Percentiles rank a stretch among this genome's conserved stretches.
Evolutionary conservation across 768 basidiomycete species (phyloP).

Genomic region (Coprinopsis sp.): DNA sequence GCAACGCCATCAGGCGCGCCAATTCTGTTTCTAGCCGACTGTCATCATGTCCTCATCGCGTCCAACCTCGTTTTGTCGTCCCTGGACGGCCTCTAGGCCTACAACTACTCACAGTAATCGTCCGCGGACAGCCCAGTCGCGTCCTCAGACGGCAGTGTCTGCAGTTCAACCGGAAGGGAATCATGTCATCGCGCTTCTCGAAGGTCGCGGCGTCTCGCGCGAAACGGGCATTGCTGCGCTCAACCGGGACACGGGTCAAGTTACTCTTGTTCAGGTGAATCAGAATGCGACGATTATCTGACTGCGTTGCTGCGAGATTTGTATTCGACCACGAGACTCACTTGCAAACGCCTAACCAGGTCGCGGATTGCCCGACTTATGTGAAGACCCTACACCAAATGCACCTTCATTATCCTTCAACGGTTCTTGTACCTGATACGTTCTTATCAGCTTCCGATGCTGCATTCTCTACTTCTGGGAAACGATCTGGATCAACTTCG

Average conservation of each 20-base stretch:
- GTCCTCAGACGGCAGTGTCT: slow-evolving; percentile 58
- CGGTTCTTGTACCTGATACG: slow-evolving; percentile 80
- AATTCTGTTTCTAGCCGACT: background rate
- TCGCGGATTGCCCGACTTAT: slow-evolving; percentile 84
- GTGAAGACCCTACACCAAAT: slow-evolving; percentile 86
- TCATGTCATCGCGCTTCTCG: slow-evolving; percentile 65
- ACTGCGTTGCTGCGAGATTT: background rate
- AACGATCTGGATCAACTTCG: slow-evolving; percentile 45
- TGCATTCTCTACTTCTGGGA: slow-evolving; percentile 37
- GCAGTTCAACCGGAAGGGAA: slow-evolving; percentile 61
- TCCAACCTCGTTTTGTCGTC: slow-evolving; percentile 1
- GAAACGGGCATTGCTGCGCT: slow-evolving; percentile 88
- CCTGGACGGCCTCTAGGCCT: slow-evolving; percentile 9
- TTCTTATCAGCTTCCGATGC: slow-evolving; percentile 60
- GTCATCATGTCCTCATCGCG: slow-evolving; percentile 3
- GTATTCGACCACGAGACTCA: background rate
- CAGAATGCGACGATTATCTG: background rate
- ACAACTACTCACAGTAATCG: slow-evolving; percentile 27
- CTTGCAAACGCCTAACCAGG: slow-evolving; percentile 33
- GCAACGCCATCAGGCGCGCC: background rate
- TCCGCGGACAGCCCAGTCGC: slow-evolving; percentile 54
- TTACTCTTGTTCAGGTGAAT: slow-evolving; percentile 73
- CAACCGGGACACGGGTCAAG: slow-evolving; percentile 73
- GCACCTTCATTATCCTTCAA: slow-evolving; percentile 66
- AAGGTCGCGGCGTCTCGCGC: slow-evolving; percentile 72